These are phyloP conservation scores for Penicillium nucicola DNA, from an alignment of 495 filamentous ascomycete species.

Conservation along the genomic window DNA sequence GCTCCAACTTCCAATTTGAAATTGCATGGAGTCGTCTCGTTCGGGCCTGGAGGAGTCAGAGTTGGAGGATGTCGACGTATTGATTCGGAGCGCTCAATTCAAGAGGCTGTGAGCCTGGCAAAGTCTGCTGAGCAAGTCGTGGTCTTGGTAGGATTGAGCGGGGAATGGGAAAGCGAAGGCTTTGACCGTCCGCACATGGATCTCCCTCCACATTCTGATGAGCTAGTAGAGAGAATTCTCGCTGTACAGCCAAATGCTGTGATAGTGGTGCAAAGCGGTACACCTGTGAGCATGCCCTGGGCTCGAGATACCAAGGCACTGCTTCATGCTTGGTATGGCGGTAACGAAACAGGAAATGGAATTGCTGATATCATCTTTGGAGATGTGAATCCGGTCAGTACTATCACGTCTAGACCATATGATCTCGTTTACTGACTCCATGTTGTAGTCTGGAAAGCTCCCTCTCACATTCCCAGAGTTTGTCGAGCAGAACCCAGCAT, in stretches of 20 bases:
- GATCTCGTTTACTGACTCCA: neutral
- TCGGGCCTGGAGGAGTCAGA: slow-evolving; percentile 66
- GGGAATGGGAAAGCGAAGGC: slow-evolving; percentile 84
- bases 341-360: too few species aligned
- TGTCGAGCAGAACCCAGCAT: slow-evolving; percentile 66
- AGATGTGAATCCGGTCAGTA: too few species aligned
- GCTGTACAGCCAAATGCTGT: slow-evolving; percentile 66
- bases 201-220: slow-evolving; percentile 67
- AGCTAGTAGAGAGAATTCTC: slow-evolving; percentile 63
- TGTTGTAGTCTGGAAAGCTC: slow-evolving; percentile 43
- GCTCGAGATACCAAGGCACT: slow-evolving; percentile 60
- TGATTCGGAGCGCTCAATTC: slow-evolving; percentile 55
- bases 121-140: slow-evolving; percentile 64
- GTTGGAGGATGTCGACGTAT: slow-evolving; percentile 69
- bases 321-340: slow-evolving; percentile 56
- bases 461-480: slow-evolving; percentile 59
- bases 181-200: slow-evolving; percentile 74
- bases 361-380: too few species aligned
- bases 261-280: slow-evolving; percentile 77
- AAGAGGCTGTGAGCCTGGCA: slow-evolving; percentile 59
- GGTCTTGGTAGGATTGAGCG: slow-evolving; percentile 69
- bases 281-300: slow-evolving; percentile 81
- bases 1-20: slow-evolving; percentile 53
- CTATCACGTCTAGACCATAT: neutral
- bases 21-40: slow-evolving; percentile 40